These are phyloP conservation scores for Falciphora oryzae DNA, from an alignment of 2,329 filamentous ascomycete genomes.

Conservation along the genomic window DNA sequence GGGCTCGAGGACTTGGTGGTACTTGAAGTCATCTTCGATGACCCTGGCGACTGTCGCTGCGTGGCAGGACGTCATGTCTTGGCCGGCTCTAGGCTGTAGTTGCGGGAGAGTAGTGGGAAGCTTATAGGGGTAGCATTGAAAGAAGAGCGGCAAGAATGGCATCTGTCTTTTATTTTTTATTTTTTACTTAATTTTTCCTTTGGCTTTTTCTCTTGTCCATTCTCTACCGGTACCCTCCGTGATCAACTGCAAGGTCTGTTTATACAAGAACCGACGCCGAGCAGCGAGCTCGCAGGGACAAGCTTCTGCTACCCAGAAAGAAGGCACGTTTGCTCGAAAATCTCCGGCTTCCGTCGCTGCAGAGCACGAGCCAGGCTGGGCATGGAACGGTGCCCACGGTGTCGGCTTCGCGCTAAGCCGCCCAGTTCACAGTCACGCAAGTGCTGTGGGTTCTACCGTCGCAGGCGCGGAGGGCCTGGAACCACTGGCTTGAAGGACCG, in stretches of 20 bases:
- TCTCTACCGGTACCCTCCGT: not conserved
- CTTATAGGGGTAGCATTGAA: no score
- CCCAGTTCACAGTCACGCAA: not conserved
- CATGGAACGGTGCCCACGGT: not conserved
- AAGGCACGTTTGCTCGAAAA: not conserved
- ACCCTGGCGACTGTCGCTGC: not conserved
- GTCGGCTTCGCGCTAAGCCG: not conserved
- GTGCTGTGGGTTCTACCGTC: not conserved
- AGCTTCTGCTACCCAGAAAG: not conserved
- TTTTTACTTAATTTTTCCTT: not conserved
- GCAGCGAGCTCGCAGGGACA: not conserved
- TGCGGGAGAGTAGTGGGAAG: no score
- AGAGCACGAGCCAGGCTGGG: not conserved
- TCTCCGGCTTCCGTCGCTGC: not conserved
- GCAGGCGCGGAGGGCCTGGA: not conserved
- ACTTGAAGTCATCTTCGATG: slow-evolving; percentile 3
- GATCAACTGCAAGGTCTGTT: not conserved
- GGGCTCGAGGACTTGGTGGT: slow-evolving; percentile 7
- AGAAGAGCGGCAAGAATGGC: not conserved
- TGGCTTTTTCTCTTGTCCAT: not conserved
- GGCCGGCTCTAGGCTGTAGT: not conserved
- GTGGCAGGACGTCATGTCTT: not conserved
- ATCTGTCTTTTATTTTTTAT: not conserved
- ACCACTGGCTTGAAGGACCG: not conserved
- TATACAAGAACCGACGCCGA: not conserved